Base-by-base conservation (phyloP, 345 rosid genomes). In the Dovyalis caffra region DNA sequence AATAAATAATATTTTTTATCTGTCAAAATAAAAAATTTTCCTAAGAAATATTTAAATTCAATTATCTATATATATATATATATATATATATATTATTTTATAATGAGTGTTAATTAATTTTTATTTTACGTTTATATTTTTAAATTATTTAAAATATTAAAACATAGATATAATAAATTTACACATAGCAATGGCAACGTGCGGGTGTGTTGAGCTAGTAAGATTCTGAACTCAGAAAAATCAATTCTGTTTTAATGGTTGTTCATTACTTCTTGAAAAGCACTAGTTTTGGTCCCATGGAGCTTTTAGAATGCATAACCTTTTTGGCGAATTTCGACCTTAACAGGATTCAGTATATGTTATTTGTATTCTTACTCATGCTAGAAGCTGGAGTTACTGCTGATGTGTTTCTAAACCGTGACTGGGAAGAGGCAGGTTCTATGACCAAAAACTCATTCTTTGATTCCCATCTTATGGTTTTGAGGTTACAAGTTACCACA, bases 321-420 rank as follows among this genome's bases (percentile, higher is more conserved):
- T 23, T 6, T 16, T 5, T 4, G 18, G 45, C 35, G 8, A 37
- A 62, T 68, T 40, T 58, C 64, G 56, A 66, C 84, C 83, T 85
- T 84, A 76, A 78, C 64, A 20, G 72, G 25, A 31, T 82, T 71
- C 78, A 94, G 98, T 94, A 91, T 74, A 92, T 92, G 94, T 66
- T 85, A 21, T 87, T 90, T 72, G 73, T 91, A 69, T 57, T 88
- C 71, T 64, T 94, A n/a, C 68, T 92, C 71, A 79, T 89, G 88
- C 80, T 91, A 71, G 97, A 94, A 85, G 97, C 90, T 64, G 97
- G 89, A 31, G 88, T 94, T 63, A 79, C 87, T 51, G 87, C 87
- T 34, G 95, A 94, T 78, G 87, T 90, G 64, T 87, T 92, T 77
- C 84, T 94, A 18, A 92, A 91, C 80, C 89, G 73, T 74, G 81